phyloP scores from a whole-genome alignment of 371 early-diverging fungal genomes.

The Lichtheimia corymbifera region DNA sequence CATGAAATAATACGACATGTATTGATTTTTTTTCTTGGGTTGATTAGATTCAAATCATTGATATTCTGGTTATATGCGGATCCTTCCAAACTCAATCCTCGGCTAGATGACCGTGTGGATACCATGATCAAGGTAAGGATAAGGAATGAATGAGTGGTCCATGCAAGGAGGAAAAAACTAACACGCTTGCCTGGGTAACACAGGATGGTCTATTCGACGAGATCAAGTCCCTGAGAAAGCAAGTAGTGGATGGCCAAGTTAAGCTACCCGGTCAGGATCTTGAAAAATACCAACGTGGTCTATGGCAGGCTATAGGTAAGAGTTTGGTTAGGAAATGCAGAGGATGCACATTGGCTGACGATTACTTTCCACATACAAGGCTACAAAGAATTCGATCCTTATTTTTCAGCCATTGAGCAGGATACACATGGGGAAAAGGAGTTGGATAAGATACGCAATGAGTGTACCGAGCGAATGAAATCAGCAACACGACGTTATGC shows the following conservation, averaged over 20 bases:
- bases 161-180: neutral
- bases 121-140: conserved; percentile 74
- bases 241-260: conserved; percentile 45
- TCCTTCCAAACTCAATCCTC: conserved; percentile 60
- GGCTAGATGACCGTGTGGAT: conserved; percentile 85
- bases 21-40: conserved; percentile 21
- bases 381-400: conserved; percentile 82
- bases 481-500: conserved; percentile 86
- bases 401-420: conserved; percentile 57
- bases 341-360: neutral
- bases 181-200: conserved; percentile 14
- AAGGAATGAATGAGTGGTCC: neutral
- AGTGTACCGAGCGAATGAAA: conserved; percentile 84
- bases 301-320: conserved; percentile 83
- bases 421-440: conserved; percentile 21
- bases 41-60: conserved; percentile 48
- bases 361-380: conserved; percentile 37
- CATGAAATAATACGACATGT: neutral
- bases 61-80: conserved; percentile 90
- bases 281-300: conserved; percentile 75
- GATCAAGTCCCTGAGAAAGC: conserved; percentile 66
- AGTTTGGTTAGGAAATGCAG: neutral
- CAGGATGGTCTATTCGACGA: conserved; percentile 79
- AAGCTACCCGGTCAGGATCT: conserved; percentile 39
- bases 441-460: conserved; percentile 43